Conservation (phyloP, 768 basidiomycete genomes). For the Hericium alpestre region DNA sequence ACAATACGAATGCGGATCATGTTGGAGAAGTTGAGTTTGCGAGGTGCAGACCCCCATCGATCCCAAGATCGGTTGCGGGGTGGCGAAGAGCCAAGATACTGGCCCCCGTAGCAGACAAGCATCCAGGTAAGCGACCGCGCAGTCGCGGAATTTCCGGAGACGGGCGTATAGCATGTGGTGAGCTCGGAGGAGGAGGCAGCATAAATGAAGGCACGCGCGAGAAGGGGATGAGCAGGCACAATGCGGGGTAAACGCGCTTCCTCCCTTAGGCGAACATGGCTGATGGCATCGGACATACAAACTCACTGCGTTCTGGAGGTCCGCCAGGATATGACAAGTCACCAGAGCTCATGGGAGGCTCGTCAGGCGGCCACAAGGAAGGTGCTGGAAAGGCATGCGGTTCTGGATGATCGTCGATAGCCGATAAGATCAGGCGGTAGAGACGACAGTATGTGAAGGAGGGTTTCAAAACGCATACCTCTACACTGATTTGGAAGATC, state of each 20-base stretch:
- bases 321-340: not conserved
- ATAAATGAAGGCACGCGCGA: not conserved
- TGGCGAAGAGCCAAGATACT: not conserved
- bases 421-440: conserved; percentile 11
- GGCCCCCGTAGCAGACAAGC: not conserved
- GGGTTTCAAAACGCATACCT: not conserved
- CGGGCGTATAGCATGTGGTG: not conserved
- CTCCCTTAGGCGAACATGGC: conserved; percentile 3
- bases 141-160: not conserved
- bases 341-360: not conserved
- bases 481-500: conserved; percentile 1
- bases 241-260: conserved; percentile 6
- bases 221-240: not conserved
- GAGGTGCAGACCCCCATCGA: not conserved
- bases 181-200: not conserved
- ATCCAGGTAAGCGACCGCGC: not conserved
- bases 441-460: not conserved
- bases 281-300: not conserved
- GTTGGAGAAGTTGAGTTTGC: not conserved
- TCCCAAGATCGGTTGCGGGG: not conserved
- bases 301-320: not conserved
- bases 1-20: not conserved
- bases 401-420: conserved; percentile 8
- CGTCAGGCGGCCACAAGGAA: conserved; percentile 4
- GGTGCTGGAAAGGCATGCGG: conserved; percentile 1